Evolutionary conservation across 345 rosid species (phyloP).

Genomic region (Trapa bicornis): DNA sequence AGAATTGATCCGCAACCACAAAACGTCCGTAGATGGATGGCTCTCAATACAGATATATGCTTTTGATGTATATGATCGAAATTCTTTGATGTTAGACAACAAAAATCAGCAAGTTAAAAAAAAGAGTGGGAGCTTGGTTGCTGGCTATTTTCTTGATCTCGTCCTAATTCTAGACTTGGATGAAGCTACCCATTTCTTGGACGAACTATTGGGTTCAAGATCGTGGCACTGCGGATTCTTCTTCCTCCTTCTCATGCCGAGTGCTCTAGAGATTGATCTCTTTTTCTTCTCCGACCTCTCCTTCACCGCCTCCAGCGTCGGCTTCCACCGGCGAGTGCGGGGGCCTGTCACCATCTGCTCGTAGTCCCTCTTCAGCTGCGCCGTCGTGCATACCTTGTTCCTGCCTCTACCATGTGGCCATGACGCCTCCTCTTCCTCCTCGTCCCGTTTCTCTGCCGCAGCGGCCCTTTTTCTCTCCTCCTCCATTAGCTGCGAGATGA

Average conservation of each 20-base stretch:
- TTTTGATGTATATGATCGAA: too few relatives aligned
- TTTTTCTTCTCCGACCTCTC: conserved; percentile 37
- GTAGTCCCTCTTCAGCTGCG: conserved; percentile 57
- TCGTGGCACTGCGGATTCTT: conserved; percentile 18
- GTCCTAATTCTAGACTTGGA: conserved; percentile 6
- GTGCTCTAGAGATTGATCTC: conserved; percentile 17
- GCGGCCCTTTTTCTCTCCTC: conserved; percentile 15
- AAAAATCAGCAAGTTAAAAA: too few relatives aligned
- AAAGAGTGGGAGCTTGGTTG: too few relatives aligned
- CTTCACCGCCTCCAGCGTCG: conserved; percentile 68
- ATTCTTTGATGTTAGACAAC: too few relatives aligned
- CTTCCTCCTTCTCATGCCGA: conserved; percentile 41
- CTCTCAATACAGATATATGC: too few relatives aligned
- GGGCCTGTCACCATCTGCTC: conserved; percentile 45
- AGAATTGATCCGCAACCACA: too few relatives aligned
- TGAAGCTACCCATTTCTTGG: neutral
- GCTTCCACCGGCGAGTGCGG: conserved; percentile 53
- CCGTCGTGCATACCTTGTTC: conserved; percentile 49
- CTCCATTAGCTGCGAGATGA: conserved; percentile 49
- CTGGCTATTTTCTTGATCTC: conserved; percentile 7
- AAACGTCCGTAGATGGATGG: too few relatives aligned
- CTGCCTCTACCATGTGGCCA: neutral
- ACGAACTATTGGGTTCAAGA: neutral
- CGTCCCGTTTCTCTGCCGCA: neutral
- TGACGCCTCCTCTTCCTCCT: neutral